Conservation (phyloP, 306 rosid genomes). For the Gynostemma pentaphyllum region DNA sequence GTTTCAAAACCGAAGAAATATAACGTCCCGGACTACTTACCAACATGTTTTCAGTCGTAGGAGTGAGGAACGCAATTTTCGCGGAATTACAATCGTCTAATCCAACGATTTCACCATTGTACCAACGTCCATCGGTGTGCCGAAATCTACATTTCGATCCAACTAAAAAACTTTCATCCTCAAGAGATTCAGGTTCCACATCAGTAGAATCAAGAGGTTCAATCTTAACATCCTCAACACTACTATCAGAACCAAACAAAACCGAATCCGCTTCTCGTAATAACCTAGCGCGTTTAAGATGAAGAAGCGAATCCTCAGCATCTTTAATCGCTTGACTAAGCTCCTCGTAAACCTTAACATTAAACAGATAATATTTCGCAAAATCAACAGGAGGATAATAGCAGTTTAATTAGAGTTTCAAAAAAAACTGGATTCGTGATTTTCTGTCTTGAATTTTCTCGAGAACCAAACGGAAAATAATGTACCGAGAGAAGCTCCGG, state of each 20-base stretch:
- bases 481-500: constrained; percentile 59
- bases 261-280: constrained; percentile 60
- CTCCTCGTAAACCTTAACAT: constrained; percentile 64
- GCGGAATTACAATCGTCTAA: constrained; percentile 43
- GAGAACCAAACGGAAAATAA: constrained; percentile 2
- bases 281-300: constrained; percentile 66
- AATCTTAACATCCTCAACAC: constrained; percentile 36
- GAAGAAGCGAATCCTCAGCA: constrained; percentile 84
- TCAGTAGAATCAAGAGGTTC: constrained; percentile 43
- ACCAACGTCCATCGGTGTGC: constrained; percentile 87
- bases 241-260: constrained; percentile 23
- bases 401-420: no score
- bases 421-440: neutral
- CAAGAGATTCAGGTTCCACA: constrained; percentile 42
- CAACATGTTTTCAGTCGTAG: constrained; percentile 80
- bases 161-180: constrained; percentile 37
- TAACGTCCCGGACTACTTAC: constrained; percentile 24
- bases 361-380: neutral
- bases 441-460: neutral
- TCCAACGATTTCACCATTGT: constrained; percentile 58
- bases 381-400: neutral
- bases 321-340: constrained; percentile 77
- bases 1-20: neutral
- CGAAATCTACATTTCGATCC: constrained; percentile 91
- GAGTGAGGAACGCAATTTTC: constrained; percentile 74